phyloP scores from a whole-genome alignment of 2,329 filamentous ascomycete genomes.

The Colletotrichum cuscutae region DNA sequence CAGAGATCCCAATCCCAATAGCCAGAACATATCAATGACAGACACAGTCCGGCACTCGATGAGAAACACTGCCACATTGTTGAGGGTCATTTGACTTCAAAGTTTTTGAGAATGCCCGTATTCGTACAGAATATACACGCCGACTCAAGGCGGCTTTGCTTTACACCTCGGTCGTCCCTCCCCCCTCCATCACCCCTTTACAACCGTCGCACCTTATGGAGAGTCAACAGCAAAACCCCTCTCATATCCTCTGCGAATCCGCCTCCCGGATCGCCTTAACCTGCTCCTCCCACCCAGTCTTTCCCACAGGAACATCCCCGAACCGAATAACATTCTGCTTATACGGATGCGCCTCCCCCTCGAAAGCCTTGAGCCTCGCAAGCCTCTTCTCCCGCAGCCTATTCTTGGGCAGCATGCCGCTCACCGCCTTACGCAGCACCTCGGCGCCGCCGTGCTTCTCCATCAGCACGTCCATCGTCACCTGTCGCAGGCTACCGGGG shows the following conservation, averaged over 20 bases:
- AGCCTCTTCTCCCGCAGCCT: conserved; percentile 87
- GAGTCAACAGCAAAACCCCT: not conserved
- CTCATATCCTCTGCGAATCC: conserved; percentile 62
- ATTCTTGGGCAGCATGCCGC: conserved; percentile 99
- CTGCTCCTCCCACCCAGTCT: conserved; percentile 63
- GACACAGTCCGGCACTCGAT: not conserved
- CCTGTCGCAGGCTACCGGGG: conserved; percentile 84
- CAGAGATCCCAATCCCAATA: not conserved
- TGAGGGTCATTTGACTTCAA: conserved; percentile 17
- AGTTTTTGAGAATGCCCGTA: conserved; percentile 32
- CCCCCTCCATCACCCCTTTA: not conserved
- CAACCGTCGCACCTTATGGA: no score
- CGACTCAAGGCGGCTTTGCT: conserved; percentile 11
- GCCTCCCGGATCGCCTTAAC: conserved; percentile 61
- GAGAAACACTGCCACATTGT: not conserved
- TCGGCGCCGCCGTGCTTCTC: conserved; percentile 93
- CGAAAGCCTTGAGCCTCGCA: conserved; percentile 92
- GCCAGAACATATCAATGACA: not conserved
- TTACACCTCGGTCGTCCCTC: not conserved
- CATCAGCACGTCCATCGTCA: conserved; percentile 96
- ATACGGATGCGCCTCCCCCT: conserved; percentile 92
- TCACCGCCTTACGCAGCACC: conserved; percentile 89
- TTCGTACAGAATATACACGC: conserved; percentile 36
- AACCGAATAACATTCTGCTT: conserved; percentile 86
- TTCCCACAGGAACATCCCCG: conserved; percentile 66